Evolutionary conservation across 805 yeast species (phyloP).

Genomic region (Candida gorgasii): DNA sequence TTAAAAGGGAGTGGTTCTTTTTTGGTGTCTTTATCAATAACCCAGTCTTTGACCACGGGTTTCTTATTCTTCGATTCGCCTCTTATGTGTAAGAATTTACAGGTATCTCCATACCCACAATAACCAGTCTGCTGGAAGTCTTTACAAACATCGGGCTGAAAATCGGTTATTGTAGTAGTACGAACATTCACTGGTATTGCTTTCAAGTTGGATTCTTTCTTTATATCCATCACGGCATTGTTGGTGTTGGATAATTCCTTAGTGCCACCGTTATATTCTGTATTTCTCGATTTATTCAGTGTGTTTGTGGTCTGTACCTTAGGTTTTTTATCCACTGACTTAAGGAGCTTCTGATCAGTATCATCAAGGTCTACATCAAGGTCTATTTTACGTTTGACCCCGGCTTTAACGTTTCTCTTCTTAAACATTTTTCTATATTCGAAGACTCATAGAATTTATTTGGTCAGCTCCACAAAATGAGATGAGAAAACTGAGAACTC

Average conservation of each 20-base stretch:
- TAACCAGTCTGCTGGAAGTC: constrained; percentile 89
- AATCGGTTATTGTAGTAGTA: constrained; percentile 74
- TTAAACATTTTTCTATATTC: constrained; percentile 22
- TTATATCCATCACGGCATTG: constrained; percentile 9
- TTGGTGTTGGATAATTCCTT: constrained; percentile 9
- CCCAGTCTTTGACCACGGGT: constrained; percentile 72
- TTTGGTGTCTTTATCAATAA: constrained; percentile 15
- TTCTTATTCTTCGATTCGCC: constrained; percentile 78
- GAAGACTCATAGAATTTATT: not conserved
- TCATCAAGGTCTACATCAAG: constrained; percentile 7
- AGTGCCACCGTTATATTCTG: constrained; percentile 1
- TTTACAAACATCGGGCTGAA: constrained; percentile 91
- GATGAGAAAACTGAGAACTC: not conserved
- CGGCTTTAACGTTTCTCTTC: constrained; percentile 22
- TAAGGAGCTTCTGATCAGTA: not conserved
- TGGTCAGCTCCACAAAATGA: not conserved
- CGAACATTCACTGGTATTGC: constrained; percentile 44
- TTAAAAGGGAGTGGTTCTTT: constrained; percentile 48
- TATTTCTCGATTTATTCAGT: not conserved
- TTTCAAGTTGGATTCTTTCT: constrained; percentile 21
- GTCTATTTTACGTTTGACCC: constrained; percentile 8
- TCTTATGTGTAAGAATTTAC: constrained; percentile 89
- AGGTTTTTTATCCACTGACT: not conserved
- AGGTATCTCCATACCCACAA: constrained; percentile 96
- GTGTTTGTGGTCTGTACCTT: not conserved